Evolutionary conservation across 352 stramenopile genomes (phyloP), one percentile per base, ranked within the genome.

Genomic region (Achlya hypogyna): DNA sequence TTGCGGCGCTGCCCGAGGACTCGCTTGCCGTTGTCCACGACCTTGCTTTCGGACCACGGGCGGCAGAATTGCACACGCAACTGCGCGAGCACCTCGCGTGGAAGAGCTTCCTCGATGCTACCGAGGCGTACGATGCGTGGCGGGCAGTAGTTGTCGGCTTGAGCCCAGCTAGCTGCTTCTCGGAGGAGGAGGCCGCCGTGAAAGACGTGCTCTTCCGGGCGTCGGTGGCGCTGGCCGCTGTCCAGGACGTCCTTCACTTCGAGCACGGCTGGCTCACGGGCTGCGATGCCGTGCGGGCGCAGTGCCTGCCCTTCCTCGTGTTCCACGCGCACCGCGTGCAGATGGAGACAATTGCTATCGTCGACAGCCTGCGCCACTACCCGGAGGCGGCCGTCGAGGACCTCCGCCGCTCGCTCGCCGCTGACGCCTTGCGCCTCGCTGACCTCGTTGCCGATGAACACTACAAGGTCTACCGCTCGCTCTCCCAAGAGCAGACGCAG

Each of bases 231-330:
- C 72, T 73, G 29, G 73, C 72, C 0, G 75, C 74, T 9, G 74
- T 84, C n/a, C 58, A 87, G n/a, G 82, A 88, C 35, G 82, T 77
- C 35, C 74, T 94, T 52, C 81, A 91, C 43, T 94, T 94, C 67
- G 83, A 90, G 63, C 75, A 87, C 25, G 86, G 81, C 12, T 94
- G 86, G 86, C 73, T 92, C 49, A 43, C 75, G 29, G 59, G 72
- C n/a, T 88, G 82, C 53, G 66, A 63, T 18, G 69, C 53, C 8
- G 71, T 89, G 35, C 77, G 81, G 0, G 28, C 51, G n/a, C 62
- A 73, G 47, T 94, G 86, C 64, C 71, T 94, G 62, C 86, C 86
- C 29, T 65, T 77, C 20, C 52, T 92, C 6, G 82, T 88, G 20
- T 86, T 89, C 47, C 77, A 89, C 34, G 71, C 92, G 18, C 84